These are phyloP conservation scores for Staphylotrichum tortipilum DNA, from an alignment of 495 filamentous ascomycete genomes.

Conservation along the genomic window DNA sequence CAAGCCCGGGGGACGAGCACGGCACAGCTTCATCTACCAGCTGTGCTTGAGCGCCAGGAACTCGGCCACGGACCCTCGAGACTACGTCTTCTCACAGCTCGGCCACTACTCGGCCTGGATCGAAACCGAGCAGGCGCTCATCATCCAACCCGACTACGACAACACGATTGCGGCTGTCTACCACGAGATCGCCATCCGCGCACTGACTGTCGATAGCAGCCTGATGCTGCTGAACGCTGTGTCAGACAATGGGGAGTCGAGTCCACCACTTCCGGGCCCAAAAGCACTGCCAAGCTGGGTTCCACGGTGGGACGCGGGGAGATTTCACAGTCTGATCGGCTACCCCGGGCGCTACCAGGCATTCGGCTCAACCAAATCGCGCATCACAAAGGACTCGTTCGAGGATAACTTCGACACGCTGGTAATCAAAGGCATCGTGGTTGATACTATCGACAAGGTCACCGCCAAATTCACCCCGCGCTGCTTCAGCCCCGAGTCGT, in stretches of 20 bases:
- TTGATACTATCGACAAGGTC: slow-evolving; percentile 6
- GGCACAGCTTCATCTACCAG: slow-evolving; percentile 8
- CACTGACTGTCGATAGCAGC: slow-evolving; percentile 1
- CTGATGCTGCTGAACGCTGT: slow-evolving; percentile 9
- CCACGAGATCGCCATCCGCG: slow-evolving; percentile 12
- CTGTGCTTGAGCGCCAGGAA: slow-evolving; percentile 7
- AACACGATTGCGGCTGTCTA: slow-evolving; percentile 7
- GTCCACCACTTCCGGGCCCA: neutral
- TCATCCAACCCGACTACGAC: slow-evolving; percentile 11
- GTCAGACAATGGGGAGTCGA: slow-evolving; percentile 5
- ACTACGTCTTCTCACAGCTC: slow-evolving; percentile 9
- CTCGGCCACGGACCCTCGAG: slow-evolving; percentile 4
- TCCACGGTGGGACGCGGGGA: slow-evolving; percentile 10
- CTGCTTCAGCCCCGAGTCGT: slow-evolving; percentile 7
- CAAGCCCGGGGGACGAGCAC: neutral
- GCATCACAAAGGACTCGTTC: slow-evolving; percentile 6
- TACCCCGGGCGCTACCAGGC: slow-evolving; percentile 6
- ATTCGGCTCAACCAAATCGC: neutral
- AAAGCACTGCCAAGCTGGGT: slow-evolving; percentile 5
- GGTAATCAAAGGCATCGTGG: neutral
- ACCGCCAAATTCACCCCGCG: slow-evolving; percentile 3
- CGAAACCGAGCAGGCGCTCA: slow-evolving; percentile 2
- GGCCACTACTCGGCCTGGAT: slow-evolving; percentile 7
- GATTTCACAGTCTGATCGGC: slow-evolving; percentile 4
- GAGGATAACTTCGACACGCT: slow-evolving; percentile 5